These are phyloP conservation scores for Blastobotrys serpentis DNA, from an alignment of 1,139 yeast species.

Conservation along the genomic window DNA sequence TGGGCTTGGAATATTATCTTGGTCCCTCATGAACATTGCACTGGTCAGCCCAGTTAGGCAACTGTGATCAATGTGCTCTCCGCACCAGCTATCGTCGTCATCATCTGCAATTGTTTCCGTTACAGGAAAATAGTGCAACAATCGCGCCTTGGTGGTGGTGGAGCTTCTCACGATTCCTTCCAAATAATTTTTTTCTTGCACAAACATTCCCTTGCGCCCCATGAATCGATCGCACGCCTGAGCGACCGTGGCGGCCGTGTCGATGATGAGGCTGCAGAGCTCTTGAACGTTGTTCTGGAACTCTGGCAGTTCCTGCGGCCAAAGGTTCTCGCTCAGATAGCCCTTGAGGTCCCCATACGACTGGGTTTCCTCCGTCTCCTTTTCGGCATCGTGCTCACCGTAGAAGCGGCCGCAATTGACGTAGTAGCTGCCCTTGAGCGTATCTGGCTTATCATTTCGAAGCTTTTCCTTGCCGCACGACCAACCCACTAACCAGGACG, in stretches of 20 bases:
- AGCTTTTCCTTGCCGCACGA: slow-evolving; percentile 61
- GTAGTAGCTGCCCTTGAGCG: slow-evolving; percentile 58
- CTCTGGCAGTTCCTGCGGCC: slow-evolving; percentile 51
- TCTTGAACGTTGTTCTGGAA: slow-evolving; percentile 33
- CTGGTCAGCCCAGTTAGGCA: slow-evolving; percentile 62
- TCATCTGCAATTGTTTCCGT: slow-evolving; percentile 13
- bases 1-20: slow-evolving; percentile 35
- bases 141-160: slow-evolving; percentile 59
- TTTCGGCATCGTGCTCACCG: slow-evolving; percentile 41
- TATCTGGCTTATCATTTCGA: slow-evolving; percentile 46
- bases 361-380: slow-evolving; percentile 43
- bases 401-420: slow-evolving; percentile 61
- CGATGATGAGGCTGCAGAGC: slow-evolving; percentile 49
- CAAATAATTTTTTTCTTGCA: slow-evolving; percentile 44
- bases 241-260: slow-evolving; percentile 53
- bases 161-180: slow-evolving; percentile 49
- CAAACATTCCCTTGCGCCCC: slow-evolving; percentile 21
- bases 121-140: slow-evolving; percentile 53
- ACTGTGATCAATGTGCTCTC: slow-evolving; percentile 63
- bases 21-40: slow-evolving; percentile 53
- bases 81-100: slow-evolving; percentile 52
- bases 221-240: slow-evolving; percentile 51
- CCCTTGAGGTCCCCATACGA: slow-evolving; percentile 38
- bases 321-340: slow-evolving; percentile 53
- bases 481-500: slow-evolving; percentile 61